Base-by-base conservation (phyloP, 345 rosid genomes). In the Lagerstroemia speciosa region DNA sequence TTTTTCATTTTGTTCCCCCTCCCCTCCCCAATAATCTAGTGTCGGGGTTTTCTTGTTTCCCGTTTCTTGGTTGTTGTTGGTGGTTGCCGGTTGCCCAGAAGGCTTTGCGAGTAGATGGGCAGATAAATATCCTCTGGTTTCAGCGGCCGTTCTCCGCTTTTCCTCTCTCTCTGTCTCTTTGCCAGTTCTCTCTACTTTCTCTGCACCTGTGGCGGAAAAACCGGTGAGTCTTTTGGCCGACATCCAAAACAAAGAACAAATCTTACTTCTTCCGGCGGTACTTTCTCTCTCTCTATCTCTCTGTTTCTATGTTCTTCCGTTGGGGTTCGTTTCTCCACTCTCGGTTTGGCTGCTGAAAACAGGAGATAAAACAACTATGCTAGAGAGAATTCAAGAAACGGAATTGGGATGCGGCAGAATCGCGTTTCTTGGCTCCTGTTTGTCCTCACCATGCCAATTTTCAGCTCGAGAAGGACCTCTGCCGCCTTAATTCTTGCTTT, bases 171-270 rank as follows among this genome's bases (percentile, higher is more conserved):
- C 58, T n/a, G n/a, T n/a, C n/a, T n/a, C n/a, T n/a, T 71, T 38
- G 3, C 66, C 43, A 33, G 48, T 22, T 32, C 70, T 53, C 33
- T 60, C 5, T 74, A 61, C 72, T 69, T 55, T 20, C 76, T 79
- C 77, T 37, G 65, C 55, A 65, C 80, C 76, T 83, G 78, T 75
- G 89, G 89, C 77, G 78, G 84, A 85, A 38, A 81, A 79, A 82
- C 78, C 83, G 84, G 86, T 74, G 82, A 72, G 68, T 62, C 72
- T 8, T 71, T 70, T 66, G 65, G 68, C 75, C 67, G 69, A 72
- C 69, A 82, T 67, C 69, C n/a, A n/a, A n/a, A n/a, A n/a, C 60
- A 45, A n/a, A 62, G 65, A 24, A 27, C 52, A 60, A 48, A 57
- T 62, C 64, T 62, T 26, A 26, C 41, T 60, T 40, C 33, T 17